A percentile compares a stretch with the other conserved stretches of the same genome.
Evolutionary conservation across 495 filamentous ascomycete species (phyloP).

Genomic region (Alectoria sarmentosa): DNA sequence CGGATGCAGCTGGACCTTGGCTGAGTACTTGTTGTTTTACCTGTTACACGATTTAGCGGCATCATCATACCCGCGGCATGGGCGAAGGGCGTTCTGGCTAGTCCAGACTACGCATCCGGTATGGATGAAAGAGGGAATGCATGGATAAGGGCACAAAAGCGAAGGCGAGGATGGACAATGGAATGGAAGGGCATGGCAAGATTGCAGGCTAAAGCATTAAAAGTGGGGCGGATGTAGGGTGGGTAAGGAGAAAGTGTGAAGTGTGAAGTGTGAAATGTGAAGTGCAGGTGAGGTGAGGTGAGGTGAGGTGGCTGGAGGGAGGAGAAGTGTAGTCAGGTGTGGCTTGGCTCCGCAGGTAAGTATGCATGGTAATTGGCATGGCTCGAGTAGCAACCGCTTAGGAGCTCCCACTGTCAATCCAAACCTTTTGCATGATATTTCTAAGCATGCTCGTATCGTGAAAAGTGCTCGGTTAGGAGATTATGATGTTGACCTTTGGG

Average conservation of each 20-base stretch:
- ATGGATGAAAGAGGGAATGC: conserved; percentile 2
- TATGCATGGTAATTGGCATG: background rate
- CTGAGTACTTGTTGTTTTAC: conserved; percentile 15
- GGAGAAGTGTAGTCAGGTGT: background rate
- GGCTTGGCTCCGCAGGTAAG: background rate
- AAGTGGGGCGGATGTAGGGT: background rate
- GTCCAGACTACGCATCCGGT: conserved; percentile 6
- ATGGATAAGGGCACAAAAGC: conserved; percentile 2
- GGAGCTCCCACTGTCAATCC: background rate
- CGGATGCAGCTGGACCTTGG: conserved; percentile 3
- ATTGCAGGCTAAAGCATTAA: background rate
- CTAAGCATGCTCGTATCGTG: background rate
- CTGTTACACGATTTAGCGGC: conserved; percentile 24
- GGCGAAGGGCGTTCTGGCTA: conserved; percentile 24
- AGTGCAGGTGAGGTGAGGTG: background rate
- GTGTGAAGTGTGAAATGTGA: background rate
- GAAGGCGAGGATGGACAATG: conserved; percentile 8
- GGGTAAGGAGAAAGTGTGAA: background rate
- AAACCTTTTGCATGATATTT: background rate
- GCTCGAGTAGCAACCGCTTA: background rate
- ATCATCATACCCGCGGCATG: conserved; percentile 29
- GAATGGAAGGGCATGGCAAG: background rate
- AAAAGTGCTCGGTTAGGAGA: background rate
- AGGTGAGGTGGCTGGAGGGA: background rate
- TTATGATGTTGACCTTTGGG: background rate